Evolutionary conservation across 441 rosid genomes (phyloP), one percentile per base, ranked within the genome.

Genomic region (Arabidopsis lyrata): DNA sequence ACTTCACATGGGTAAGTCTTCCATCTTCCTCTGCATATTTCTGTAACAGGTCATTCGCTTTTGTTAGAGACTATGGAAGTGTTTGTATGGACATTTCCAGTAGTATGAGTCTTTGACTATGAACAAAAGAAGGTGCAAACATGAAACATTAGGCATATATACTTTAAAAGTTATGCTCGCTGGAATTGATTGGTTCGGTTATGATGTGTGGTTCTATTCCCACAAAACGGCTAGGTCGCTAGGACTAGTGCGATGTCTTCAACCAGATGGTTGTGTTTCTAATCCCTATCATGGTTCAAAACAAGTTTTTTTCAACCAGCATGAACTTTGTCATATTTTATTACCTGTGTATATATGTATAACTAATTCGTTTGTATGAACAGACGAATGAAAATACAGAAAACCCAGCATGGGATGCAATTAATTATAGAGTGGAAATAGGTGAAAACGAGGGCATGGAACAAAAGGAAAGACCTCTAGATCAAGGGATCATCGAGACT

Each of bases 401-500:
- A 45, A 89, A 88, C 78, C 85, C 80, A 1, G 75, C 84, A 66
- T 91, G 92, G 93, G 83, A 88, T 77, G 94, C 97, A 32, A 83
- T 91, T 50, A 87, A 86, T 59, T 93, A 89, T 45, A n/a, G 61
- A 7, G 81, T 73, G 44, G 85, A 62, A 10, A 47, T 72, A 32
- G 75, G 71, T 68, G 77, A 78, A 68, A 57, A 56, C 52, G 61
- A 66, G 55, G 66, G 55, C 8, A 18, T 48, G 20, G 10, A 67
- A 6, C 39, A 35, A 63, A 72, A 70, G 61, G 86, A 78, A 66
- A 88, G 81, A 20, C 77, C 77, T 27, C 55, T 77, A 42, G 77
- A 77, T 1, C 52, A 72, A 67, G 77, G 81, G n/a, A 77, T 77
- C 45, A 77, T 72, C 57, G 81, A 72, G 77, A 72, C 77, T 2